Conservation (phyloP, 176 grass and related monocot genomes). For the Carex littledalei region DNA sequence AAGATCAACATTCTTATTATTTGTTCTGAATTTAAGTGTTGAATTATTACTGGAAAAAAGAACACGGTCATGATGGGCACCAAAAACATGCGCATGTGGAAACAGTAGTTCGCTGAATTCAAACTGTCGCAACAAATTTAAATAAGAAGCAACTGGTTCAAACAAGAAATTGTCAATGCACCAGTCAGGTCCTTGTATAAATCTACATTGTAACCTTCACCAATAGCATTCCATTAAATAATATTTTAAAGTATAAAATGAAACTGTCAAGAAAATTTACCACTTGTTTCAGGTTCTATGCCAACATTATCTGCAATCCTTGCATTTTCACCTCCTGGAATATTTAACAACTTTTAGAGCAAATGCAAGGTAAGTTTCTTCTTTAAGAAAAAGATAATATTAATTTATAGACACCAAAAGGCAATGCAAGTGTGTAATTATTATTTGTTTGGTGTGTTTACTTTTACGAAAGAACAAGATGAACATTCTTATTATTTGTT, state of each 20-base stretch:
- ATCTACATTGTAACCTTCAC: neutral
- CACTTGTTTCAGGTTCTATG: neutral
- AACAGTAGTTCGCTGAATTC: neutral
- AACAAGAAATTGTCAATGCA: neutral
- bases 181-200: neutral
- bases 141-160: neutral
- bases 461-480: neutral
- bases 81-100: neutral
- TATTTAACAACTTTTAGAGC: neutral
- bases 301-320: neutral
- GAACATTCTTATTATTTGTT: neutral
- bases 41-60: neutral
- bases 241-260: neutral
- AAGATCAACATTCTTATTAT: neutral
- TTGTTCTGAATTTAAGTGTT: neutral
- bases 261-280: slow-evolving; percentile 5
- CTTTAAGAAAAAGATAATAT: too few relatives aligned
- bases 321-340: neutral
- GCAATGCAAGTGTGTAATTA: too few relatives aligned
- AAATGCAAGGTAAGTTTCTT: too few relatives aligned
- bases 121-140: neutral
- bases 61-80: neutral
- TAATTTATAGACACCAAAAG: too few relatives aligned
- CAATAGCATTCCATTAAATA: neutral
- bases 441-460: too few relatives aligned